Conservation (phyloP, 1,284 basidiomycete genomes). For the Pseudozyma thailandica region DNA sequence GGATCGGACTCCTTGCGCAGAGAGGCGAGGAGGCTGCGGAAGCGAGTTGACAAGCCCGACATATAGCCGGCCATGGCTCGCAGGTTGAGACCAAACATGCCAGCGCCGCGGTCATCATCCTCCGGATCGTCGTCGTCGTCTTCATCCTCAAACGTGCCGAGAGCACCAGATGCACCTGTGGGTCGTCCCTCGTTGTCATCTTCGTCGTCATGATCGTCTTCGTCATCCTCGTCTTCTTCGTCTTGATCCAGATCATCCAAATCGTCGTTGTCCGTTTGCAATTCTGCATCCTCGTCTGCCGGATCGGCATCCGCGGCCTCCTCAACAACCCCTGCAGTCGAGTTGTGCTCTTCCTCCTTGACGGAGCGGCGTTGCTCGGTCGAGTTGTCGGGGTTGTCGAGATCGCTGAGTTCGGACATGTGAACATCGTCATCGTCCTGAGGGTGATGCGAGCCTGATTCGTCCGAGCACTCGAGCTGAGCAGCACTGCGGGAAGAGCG, state of each 20-base stretch:
- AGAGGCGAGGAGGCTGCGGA: conserved; percentile 55
- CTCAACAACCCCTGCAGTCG: conserved; percentile 20
- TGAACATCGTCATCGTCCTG: conserved; percentile 26
- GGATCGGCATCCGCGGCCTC: conserved; percentile 5
- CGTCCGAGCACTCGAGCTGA: conserved; percentile 31
- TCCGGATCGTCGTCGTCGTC: conserved; percentile 42
- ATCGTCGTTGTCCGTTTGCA: conserved; percentile 21
- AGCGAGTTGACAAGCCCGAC: conserved; percentile 53
- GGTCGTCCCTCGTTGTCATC: conserved; percentile 20
- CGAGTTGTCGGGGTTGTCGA: conserved; percentile 5
- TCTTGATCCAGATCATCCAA: conserved; percentile 12
- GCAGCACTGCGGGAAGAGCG: conserved; percentile 11
- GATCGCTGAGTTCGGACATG: conserved; percentile 21
- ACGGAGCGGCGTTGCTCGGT: neutral
- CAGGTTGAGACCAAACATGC: conserved; percentile 59
- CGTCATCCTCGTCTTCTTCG: conserved; percentile 15
- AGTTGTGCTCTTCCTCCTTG: neutral
- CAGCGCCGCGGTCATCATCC: conserved; percentile 32
- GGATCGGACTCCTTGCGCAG: conserved; percentile 69
- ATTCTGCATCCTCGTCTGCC: conserved; percentile 3
- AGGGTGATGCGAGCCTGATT: conserved; percentile 7
- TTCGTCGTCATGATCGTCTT: conserved; percentile 23
- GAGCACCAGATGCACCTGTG: conserved; percentile 15
- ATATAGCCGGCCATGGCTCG: conserved; percentile 63
- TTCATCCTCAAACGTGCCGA: conserved; percentile 34